Evolutionary conservation across 257 asterid species (phyloP), one percentile per base, ranked within the genome.

Genomic region (Nicotiana undulata): DNA sequence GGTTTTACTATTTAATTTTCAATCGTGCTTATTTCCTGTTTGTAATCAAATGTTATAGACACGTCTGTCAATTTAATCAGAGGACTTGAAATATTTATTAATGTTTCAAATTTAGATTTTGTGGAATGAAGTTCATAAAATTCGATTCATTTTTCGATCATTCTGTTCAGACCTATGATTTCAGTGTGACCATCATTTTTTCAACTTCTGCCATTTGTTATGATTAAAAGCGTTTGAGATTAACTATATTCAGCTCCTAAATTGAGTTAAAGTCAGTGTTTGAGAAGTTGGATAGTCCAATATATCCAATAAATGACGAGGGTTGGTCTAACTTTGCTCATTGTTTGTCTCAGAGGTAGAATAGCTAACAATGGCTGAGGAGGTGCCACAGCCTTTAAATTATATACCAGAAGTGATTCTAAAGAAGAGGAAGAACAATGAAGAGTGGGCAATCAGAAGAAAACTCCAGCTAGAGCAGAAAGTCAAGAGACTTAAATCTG

Each of bases 391-490:
- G 81, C 80, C 83, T 63, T 80, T 93, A 86, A 89, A 88, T 72
- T 91, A 90, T 82, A 87, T 91, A 55, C 93, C 95, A 28, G 99
- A 95, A 85, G 93, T 93, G 68, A 89, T 95, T 68, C 75, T 95
- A 88, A 92, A 95, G 94, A 93, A 93, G 88, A 89, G 98, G 90
- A 95, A 86, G 90, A 93, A 85, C 88, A 95, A 92, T 79, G 99
- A 95, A 85, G 88, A 90, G 63, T 93, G 98, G 98, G 97, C 97
- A 9, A 85, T 95, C 60, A 88, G 84, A 56, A 92, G 97, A 84
- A 95, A 90, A 74, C 86, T 88, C 76, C 96, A 90, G 84, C 34
- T 87, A 49, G 88, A 92, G 81, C 96, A 93, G 89, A 88, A 88
- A 88, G 90, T 80, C 34, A 92, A 90, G 88, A 89, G 88, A 70